Evolutionary conservation across 177 flowering plant species (phyloP).

Genomic region (Vitis hybrid): DNA sequence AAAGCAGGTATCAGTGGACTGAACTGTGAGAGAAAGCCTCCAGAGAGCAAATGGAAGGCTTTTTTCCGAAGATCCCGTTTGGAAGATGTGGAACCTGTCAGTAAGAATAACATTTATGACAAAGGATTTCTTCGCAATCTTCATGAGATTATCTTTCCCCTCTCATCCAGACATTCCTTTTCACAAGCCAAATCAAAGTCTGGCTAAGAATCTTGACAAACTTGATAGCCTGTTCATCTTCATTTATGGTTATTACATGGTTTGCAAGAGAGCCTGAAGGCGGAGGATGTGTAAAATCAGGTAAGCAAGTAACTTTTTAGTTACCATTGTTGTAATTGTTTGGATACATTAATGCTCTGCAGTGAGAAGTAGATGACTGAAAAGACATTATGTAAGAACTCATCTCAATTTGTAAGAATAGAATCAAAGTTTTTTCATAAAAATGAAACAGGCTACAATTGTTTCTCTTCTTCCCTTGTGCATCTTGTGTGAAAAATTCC

Average conservation of each 20-base stretch:
- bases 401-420: too few species aligned
- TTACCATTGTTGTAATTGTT: too few species aligned
- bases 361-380: too few species aligned
- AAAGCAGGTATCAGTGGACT: slow-evolving; percentile 57
- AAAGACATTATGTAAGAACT: too few species aligned
- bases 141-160: slow-evolving; percentile 60
- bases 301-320: too few species aligned
- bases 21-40: slow-evolving; percentile 44
- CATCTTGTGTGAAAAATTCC: too few species aligned
- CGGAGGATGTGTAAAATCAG: too few species aligned
- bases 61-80: slow-evolving; percentile 60
- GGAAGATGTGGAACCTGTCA: slow-evolving; percentile 39
- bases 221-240: not conserved
- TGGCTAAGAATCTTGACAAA: slow-evolving; percentile 19
- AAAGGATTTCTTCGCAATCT: slow-evolving; percentile 61
- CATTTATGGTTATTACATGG: not conserved
- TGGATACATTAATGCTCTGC: too few species aligned
- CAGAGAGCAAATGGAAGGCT: slow-evolving; percentile 62
- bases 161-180: slow-evolving; percentile 66
- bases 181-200: slow-evolving; percentile 36
- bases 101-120: slow-evolving; percentile 63
- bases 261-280: not conserved
- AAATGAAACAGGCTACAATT: too few species aligned
- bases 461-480: too few species aligned
- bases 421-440: too few species aligned